These are phyloP conservation scores for Brassica balearica DNA, from an alignment of 441 rosid genomes.

Conservation along the genomic window DNA sequence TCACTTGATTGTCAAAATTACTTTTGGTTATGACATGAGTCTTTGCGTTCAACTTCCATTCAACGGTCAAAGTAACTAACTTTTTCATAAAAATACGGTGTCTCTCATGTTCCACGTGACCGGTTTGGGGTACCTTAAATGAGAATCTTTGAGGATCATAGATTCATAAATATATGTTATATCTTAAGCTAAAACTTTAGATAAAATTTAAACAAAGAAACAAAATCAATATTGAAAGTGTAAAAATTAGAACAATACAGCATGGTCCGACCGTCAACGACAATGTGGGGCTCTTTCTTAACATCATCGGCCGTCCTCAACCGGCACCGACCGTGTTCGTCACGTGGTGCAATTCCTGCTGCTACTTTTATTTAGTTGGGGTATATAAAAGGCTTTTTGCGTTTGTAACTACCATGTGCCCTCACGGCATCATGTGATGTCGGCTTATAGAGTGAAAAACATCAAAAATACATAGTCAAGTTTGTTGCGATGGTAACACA, in stretches of 20 bases:
- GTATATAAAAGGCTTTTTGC: neutral
- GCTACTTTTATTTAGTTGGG: neutral
- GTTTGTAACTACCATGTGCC: neutral
- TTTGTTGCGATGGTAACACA: neutral
- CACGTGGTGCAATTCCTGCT: slow-evolving; percentile 34
- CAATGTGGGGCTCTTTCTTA: slow-evolving; percentile 39
- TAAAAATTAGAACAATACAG: slow-evolving; percentile 23
- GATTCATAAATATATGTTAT: neutral
- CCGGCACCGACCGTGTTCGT: slow-evolving; percentile 21
- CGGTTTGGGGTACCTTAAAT: slow-evolving; percentile 8
- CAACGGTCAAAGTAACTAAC: neutral
- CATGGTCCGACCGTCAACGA: slow-evolving; percentile 49
- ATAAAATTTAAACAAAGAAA: slow-evolving; percentile 9
- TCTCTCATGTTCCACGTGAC: slow-evolving; percentile 36
- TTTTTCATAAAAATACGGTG: neutral
- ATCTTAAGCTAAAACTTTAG: neutral
- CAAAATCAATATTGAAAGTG: neutral
- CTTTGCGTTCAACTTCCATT: slow-evolving; percentile 5
- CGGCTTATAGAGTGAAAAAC: slow-evolving; percentile 15
- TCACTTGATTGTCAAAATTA: neutral
- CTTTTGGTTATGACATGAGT: neutral
- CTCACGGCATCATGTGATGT: slow-evolving; percentile 31
- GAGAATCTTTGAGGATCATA: neutral
- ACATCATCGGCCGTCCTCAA: slow-evolving; percentile 23
- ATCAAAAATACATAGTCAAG: slow-evolving; percentile 8